These are phyloP conservation scores for Excoecaria cochinchinensis DNA, from an alignment of 345 rosid species.

Conservation along the genomic window DNA sequence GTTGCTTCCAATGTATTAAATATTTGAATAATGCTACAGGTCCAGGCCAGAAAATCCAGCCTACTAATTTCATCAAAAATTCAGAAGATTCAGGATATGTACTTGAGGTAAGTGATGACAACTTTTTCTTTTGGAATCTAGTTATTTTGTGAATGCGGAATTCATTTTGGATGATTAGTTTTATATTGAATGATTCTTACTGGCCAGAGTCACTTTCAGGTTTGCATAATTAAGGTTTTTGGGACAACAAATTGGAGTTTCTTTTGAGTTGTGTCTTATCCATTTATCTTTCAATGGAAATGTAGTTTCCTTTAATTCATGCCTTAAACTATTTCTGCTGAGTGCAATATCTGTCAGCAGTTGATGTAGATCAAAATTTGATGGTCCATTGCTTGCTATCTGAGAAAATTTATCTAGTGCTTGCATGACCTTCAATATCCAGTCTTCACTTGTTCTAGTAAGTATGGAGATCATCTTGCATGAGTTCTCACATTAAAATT, in stretches of 20 bases:
- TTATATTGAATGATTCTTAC: background rate
- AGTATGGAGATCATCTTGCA: background rate
- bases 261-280: background rate
- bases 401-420: background rate
- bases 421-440: background rate
- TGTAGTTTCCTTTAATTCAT: background rate
- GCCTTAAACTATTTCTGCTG: background rate
- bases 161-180: background rate
- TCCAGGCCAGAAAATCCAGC: constrained; percentile 17
- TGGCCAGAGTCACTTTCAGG: background rate
- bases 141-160: background rate
- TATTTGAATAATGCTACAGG: constrained; percentile 17
- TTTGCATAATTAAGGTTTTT: background rate
- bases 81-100: constrained; percentile 21
- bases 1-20: background rate
- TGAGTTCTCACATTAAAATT: background rate
- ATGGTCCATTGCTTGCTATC: background rate
- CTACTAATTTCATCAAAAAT: constrained; percentile 15
- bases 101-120: constrained; percentile 20
- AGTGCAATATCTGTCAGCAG: background rate
- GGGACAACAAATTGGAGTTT: background rate
- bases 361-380: background rate
- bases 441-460: background rate
- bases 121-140: background rate
- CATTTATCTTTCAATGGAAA: background rate